Evolutionary conservation across 129 eudicot species (phyloP).

Genomic region (Centrapalus pauciflorus): DNA sequence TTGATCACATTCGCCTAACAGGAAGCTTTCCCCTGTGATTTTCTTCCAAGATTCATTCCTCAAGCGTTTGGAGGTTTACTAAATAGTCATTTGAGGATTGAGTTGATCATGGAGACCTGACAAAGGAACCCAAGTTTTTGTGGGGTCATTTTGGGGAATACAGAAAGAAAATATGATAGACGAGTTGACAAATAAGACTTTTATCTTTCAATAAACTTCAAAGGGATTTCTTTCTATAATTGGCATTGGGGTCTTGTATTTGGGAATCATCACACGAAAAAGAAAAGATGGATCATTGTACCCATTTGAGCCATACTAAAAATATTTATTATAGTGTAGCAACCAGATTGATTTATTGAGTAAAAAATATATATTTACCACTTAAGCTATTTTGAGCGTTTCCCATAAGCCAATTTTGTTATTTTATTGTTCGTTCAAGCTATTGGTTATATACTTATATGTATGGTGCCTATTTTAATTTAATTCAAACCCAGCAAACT

Average conservation of each 20-base stretch:
- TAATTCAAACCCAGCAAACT: neutral
- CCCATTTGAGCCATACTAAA: neutral
- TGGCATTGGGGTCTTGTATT: conserved; percentile 32
- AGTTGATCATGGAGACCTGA: conserved; percentile 34
- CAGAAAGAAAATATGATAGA: conserved; percentile 4
- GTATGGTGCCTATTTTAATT: neutral
- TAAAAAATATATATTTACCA: neutral
- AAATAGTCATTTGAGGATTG: conserved; percentile 19
- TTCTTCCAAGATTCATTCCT: neutral
- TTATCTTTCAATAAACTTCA: conserved; percentile 25
- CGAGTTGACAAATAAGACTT: conserved; percentile 10
- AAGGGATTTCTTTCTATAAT: conserved; percentile 20
- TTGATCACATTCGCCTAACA: conserved; percentile 76
- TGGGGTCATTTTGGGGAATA: conserved; percentile 33
- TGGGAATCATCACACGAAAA: conserved; percentile 18
- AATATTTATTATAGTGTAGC: neutral
- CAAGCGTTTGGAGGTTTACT: neutral
- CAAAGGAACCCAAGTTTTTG: conserved; percentile 44
- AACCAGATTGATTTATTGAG: neutral
- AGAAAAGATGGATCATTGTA: neutral
- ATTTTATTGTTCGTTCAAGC: neutral
- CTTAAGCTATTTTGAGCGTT: too few relatives aligned
- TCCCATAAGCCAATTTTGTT: neutral
- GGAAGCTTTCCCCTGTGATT: conserved; percentile 64
- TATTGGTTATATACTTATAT: too few relatives aligned